Percentiles rank a stretch among this genome's conserved stretches.
These are phyloP conservation scores for Lactarius sp. DNA, from an alignment of 768 basidiomycete species.

Conservation along the genomic window DNA sequence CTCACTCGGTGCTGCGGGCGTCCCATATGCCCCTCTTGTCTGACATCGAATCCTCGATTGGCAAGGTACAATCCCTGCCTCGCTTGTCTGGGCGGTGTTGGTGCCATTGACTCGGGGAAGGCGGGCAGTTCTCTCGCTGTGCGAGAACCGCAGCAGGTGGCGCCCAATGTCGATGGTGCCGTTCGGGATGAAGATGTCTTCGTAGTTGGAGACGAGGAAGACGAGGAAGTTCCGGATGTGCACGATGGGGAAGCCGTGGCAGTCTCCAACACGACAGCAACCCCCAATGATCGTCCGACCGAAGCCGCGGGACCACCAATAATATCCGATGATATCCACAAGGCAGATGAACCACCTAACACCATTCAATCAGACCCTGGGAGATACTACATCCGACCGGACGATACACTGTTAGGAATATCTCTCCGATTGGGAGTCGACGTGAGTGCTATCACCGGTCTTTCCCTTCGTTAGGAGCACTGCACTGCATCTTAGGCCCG, in stretches of 20 bases:
- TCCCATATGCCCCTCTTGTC: conserved; percentile 60
- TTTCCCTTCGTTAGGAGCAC: not conserved
- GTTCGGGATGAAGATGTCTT: conserved; percentile 59
- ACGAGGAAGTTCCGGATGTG: conserved; percentile 28
- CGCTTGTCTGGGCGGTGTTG: conserved; percentile 57
- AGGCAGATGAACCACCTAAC: not conserved
- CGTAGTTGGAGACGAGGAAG: conserved; percentile 58
- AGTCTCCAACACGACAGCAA: not conserved
- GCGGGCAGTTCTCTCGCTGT: not conserved
- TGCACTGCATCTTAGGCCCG: conserved; percentile 39
- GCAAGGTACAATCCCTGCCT: conserved; percentile 69
- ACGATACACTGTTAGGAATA: conserved; percentile 22
- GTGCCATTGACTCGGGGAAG: conserved; percentile 32
- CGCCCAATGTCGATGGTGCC: conserved; percentile 47
- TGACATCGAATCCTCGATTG: conserved; percentile 56
- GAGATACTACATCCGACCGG: conserved; percentile 23
- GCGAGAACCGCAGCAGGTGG: conserved; percentile 4
- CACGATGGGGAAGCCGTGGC: conserved; percentile 1
- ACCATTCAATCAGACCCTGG: not conserved
- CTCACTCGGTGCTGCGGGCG: conserved; percentile 59
- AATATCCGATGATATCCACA: not conserved
- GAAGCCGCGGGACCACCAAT: not conserved
- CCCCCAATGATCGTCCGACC: not conserved
- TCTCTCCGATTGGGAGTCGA: conserved; percentile 36
- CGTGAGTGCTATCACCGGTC: conserved; percentile 38